These are phyloP conservation scores for Apiospora aurea DNA, from an alignment of 2,329 filamentous ascomycete species.

Conservation along the genomic window DNA sequence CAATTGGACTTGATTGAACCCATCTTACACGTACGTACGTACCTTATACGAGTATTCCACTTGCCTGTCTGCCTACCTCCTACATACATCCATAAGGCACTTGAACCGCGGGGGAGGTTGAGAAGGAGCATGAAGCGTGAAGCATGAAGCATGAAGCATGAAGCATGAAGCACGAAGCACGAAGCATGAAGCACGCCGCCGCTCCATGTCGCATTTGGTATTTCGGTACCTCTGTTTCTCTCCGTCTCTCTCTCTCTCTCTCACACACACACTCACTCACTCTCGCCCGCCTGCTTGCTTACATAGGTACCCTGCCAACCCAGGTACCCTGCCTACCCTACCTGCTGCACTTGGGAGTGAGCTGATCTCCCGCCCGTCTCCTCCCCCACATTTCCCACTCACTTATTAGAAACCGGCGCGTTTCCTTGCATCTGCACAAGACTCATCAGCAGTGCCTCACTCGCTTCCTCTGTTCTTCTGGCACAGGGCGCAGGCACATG, in stretches of 20 bases:
- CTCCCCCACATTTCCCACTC: conserved; percentile 15
- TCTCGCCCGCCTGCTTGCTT: no score
- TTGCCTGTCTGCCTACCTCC: background rate
- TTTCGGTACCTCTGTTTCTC: no score
- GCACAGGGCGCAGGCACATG: conserved; percentile 10
- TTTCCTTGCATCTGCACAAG: conserved; percentile 18
- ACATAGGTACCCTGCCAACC: background rate
- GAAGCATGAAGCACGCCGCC: conserved; percentile 1
- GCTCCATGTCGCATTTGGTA: conserved; percentile 12
- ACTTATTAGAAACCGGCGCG: conserved; percentile 14
- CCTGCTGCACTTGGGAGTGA: background rate
- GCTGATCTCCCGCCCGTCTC: conserved; percentile 19
- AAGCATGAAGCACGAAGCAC: background rate
- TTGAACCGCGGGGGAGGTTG: background rate
- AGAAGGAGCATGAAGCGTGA: conserved; percentile 18
- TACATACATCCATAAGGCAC: background rate
- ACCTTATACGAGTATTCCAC: background rate
- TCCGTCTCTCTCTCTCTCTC: no score
- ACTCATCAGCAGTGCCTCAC: conserved; percentile 18
- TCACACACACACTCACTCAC: no score
- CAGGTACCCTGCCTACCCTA: background rate
- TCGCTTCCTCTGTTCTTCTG: conserved; percentile 5
- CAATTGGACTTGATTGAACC: background rate
- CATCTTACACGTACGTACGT: background rate
- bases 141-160: background rate